Evolutionary conservation across 31 red algal genomes (phyloP).

Genomic region (Endocladia muricata): DNA sequence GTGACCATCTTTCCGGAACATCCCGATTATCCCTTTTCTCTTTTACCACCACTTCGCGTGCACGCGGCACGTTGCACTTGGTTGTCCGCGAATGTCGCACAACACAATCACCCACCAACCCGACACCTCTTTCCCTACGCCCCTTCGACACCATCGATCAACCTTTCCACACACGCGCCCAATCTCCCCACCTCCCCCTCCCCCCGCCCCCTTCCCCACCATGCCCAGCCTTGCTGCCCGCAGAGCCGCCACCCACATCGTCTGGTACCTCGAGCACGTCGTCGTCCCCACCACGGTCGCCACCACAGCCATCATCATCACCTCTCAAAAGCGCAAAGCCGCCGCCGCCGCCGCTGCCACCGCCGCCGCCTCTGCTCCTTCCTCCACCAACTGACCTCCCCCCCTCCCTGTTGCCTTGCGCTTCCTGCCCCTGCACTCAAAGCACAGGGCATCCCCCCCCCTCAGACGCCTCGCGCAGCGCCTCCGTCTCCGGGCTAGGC

Average conservation of each 20-base stretch:
- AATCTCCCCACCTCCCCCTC: not conserved
- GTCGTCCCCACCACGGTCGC: conserved; percentile 1
- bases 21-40: too few species aligned
- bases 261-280: not conserved
- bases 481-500: not conserved
- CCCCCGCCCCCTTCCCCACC: not conserved
- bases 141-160: too few species aligned
- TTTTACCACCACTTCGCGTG: too few species aligned
- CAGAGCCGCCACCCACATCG: not conserved
- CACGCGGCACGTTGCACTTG: too few species aligned
- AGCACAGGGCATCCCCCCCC: not conserved
- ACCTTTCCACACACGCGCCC: too few species aligned
- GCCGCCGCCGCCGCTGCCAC: not conserved
- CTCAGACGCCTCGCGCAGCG: not conserved
- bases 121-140: too few species aligned
- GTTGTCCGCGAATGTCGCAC: too few species aligned
- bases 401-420: not conserved
- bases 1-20: too few species aligned
- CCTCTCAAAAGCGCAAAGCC: not conserved
- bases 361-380: not conserved
- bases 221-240: not conserved
- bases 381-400: not conserved
- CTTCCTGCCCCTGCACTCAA: not conserved
- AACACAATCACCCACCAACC: too few species aligned
- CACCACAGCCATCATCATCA: not conserved